phyloP scores from a whole-genome alignment of 2,329 filamentous ascomycete species.

The Colletotrichum graminicola region DNA sequence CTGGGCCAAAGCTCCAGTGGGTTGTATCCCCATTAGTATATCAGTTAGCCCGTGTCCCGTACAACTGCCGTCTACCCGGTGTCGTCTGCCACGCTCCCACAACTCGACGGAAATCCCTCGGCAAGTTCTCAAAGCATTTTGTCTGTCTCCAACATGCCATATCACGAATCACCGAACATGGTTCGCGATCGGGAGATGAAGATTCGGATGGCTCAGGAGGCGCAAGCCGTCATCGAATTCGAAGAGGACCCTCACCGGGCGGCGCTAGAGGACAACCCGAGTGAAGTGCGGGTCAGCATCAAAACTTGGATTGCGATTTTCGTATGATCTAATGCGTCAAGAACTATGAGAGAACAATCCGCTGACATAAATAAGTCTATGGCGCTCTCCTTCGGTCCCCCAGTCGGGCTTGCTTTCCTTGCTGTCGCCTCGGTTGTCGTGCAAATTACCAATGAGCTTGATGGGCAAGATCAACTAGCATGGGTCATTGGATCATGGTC shows the following conservation, averaged over 20 bases:
- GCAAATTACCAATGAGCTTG: conserved; percentile 31
- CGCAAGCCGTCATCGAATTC: conserved; percentile 36
- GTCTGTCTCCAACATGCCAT: conserved; percentile 4
- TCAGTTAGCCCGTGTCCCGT: conserved; percentile 17
- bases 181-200: conserved; percentile 32
- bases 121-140: background rate
- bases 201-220: conserved; percentile 46
- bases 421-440: conserved; percentile 37
- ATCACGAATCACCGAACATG: conserved; percentile 31
- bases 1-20: conserved; percentile 12
- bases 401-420: conserved; percentile 37
- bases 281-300: conserved; percentile 34
- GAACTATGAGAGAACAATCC: too few relatives aligned
- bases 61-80: background rate
- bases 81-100: background rate
- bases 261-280: conserved; percentile 39
- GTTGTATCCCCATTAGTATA: conserved; percentile 22
- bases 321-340: background rate
- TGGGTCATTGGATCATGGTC: conserved; percentile 42
- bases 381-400: conserved; percentile 37
- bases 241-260: conserved; percentile 42
- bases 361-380: conserved; percentile 30
- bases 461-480: conserved; percentile 29
- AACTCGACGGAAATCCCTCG: background rate
- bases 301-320: conserved; percentile 41